Percentiles rank a stretch among this genome's conserved stretches.
Conservation (phyloP, 805 yeast species). For the Komagataella phaffii region DNA sequence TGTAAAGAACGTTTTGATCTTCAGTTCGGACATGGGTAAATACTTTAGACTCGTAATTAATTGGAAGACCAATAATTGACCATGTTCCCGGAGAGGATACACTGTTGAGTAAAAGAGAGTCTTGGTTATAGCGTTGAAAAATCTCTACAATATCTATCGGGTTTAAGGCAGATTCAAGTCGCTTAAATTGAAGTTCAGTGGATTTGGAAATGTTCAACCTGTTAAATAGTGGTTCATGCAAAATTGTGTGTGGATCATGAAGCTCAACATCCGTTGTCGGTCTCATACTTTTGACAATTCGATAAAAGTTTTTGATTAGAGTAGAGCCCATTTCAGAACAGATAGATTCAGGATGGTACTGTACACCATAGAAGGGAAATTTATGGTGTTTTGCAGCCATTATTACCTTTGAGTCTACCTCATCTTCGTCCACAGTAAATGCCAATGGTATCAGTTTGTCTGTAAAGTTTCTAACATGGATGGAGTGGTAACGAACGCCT, state of each 20-base stretch:
- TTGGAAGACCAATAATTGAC: slow-evolving; percentile 75
- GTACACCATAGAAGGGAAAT: slow-evolving; percentile 82
- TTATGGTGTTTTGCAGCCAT: slow-evolving; percentile 67
- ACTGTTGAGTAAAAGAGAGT: slow-evolving; percentile 57
- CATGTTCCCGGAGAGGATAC: slow-evolving; percentile 79
- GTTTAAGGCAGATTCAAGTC: slow-evolving; percentile 9
- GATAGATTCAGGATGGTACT: slow-evolving; percentile 93
- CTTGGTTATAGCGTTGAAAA: slow-evolving; percentile 15
- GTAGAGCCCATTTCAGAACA: slow-evolving; percentile 59
- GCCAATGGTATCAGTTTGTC: slow-evolving; percentile 45
- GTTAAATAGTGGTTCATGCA: slow-evolving; percentile 11
- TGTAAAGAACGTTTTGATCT: slow-evolving; percentile 10
- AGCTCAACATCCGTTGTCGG: not conserved
- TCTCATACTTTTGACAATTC: slow-evolving; percentile 18
- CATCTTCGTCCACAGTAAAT: slow-evolving; percentile 25
- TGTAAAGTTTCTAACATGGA: slow-evolving; percentile 29
- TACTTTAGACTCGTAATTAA: slow-evolving; percentile 24
- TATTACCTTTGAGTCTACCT: slow-evolving; percentile 24
- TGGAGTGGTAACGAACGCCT: slow-evolving; percentile 83
- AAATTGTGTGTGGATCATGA: slow-evolving; percentile 12
- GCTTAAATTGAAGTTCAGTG: not conserved
- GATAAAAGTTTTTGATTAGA: slow-evolving; percentile 53
- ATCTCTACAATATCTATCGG: slow-evolving; percentile 42
- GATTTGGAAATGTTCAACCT: slow-evolving; percentile 2
- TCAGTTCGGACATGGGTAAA: slow-evolving; percentile 49